A percentile compares a stretch with the other conserved stretches of the same genome.
phyloP scores from a whole-genome alignment of 495 filamentous ascomycete genomes.

The Niebla homalea region DNA sequence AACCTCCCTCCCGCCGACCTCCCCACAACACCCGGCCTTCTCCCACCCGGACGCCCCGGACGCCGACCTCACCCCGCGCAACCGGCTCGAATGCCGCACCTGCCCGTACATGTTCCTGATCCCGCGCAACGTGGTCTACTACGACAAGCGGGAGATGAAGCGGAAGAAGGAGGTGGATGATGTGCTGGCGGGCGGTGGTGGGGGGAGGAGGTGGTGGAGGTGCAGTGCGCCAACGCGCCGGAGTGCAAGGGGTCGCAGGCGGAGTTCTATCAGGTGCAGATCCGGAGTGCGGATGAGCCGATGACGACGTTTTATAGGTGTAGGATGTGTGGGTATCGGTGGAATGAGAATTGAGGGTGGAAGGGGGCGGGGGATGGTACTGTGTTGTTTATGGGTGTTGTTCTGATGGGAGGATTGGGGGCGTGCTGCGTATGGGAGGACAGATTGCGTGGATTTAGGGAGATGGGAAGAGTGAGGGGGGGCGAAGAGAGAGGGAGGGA shows the following conservation, averaged over 20 bases:
- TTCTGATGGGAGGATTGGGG: no score
- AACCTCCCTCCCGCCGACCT: no score
- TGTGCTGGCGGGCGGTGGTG: slow-evolving; percentile 69
- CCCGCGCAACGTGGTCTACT: slow-evolving; percentile 35
- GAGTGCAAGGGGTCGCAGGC: slow-evolving; percentile 66
- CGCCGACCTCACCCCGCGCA: slow-evolving; percentile 37
- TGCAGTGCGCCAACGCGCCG: slow-evolving; percentile 66
- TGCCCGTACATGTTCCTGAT: slow-evolving; percentile 82
- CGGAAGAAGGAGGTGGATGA: slow-evolving; percentile 79
- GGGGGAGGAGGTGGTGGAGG: slow-evolving; percentile 75
- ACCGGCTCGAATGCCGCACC: slow-evolving; percentile 82
- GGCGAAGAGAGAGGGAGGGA: no score
- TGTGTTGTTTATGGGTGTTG: no score
- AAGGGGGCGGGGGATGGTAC: no score
- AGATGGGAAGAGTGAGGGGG: no score
- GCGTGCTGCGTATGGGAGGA: no score
- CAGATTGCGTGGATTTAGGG: no score
- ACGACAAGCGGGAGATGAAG: slow-evolving; percentile 59
- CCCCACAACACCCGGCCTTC: slow-evolving; percentile 29
- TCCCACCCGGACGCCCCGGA: slow-evolving; percentile 40
- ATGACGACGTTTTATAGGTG: slow-evolving; percentile 87
- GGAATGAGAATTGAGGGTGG: slow-evolving; percentile 19
- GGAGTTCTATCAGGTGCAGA: slow-evolving; percentile 93
- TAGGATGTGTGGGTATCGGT: slow-evolving; percentile 10
- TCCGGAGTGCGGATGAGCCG: slow-evolving; percentile 93